Evolutionary conservation across 768 basidiomycete genomes (phyloP).

Genomic region (Leccinum longicurvipes): DNA sequence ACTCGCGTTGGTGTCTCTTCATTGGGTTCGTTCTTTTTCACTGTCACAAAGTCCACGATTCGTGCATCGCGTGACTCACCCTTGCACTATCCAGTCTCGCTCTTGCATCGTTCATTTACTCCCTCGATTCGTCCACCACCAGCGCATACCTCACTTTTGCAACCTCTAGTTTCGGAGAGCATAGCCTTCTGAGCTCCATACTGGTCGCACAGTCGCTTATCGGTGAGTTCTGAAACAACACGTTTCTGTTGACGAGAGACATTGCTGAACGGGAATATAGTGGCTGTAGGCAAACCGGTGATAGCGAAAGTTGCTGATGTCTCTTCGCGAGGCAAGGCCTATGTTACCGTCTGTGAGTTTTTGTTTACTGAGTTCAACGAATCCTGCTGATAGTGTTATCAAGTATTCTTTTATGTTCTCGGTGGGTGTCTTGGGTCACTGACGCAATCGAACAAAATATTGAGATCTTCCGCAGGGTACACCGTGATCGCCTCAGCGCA

Average conservation of each 20-base stretch:
- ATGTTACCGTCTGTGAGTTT: constrained; percentile 51
- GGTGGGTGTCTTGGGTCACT: constrained; percentile 35
- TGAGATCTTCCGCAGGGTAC: constrained; percentile 35
- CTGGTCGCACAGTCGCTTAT: constrained; percentile 54
- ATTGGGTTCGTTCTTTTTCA: constrained; percentile 41
- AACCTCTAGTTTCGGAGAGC: constrained; percentile 48
- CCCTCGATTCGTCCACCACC: constrained; percentile 68
- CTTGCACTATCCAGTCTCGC: constrained; percentile 40
- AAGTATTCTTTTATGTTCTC: constrained; percentile 58
- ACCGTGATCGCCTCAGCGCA: constrained; percentile 51
- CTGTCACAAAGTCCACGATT: background rate
- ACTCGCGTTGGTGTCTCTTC: constrained; percentile 59
- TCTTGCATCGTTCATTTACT: constrained; percentile 74
- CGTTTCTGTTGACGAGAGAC: constrained; percentile 9
- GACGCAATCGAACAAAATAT: background rate
- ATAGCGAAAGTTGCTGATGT: constrained; percentile 75
- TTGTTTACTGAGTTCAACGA: background rate
- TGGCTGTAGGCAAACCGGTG: constrained; percentile 59
- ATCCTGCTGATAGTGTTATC: background rate
- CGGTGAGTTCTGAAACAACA: constrained; percentile 32
- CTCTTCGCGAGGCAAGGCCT: constrained; percentile 62
- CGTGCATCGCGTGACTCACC: background rate
- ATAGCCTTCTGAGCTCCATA: constrained; percentile 55
- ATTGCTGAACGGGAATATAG: constrained; percentile 16
- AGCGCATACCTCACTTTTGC: constrained; percentile 61